Conservation (phyloP, 2,329 filamentous ascomycete species). For the Penicillium sp. region DNA sequence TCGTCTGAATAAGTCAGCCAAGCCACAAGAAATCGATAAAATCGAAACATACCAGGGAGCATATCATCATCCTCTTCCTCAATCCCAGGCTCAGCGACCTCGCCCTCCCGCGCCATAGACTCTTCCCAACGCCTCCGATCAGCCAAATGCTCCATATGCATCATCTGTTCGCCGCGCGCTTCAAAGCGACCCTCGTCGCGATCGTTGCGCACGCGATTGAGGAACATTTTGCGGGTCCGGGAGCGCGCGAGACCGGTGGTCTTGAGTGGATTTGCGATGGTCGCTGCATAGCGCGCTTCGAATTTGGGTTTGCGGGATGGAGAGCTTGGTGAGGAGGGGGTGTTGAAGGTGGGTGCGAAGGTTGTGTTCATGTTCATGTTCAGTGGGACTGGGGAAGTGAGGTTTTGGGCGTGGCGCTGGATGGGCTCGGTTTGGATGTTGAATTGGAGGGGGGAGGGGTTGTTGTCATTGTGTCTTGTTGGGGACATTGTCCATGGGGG, state of each 20-base stretch:
- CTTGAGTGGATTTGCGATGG: conserved; percentile 36
- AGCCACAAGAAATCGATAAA: not conserved
- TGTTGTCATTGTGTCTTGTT: not conserved
- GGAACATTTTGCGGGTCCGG: conserved; percentile 41
- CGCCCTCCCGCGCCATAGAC: conserved; percentile 37
- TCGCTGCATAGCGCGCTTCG: conserved; percentile 39
- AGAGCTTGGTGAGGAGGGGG: not conserved
- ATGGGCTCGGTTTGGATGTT: conserved; percentile 7
- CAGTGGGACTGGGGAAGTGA: conserved; percentile 3
- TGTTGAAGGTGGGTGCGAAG: conserved; percentile 10
- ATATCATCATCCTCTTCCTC: conserved; percentile 26
- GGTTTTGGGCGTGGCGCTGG: not conserved
- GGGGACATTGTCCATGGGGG: conserved; percentile 26
- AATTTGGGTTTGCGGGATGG: conserved; percentile 29
- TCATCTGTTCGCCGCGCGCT: conserved; percentile 45
- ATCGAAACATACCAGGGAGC: conserved; percentile 26
- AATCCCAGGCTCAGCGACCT: conserved; percentile 6
- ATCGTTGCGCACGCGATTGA: conserved; percentile 44
- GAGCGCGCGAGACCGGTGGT: conserved; percentile 32
- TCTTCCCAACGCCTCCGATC: conserved; percentile 44
- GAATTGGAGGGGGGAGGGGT: not conserved
- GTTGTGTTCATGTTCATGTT: conserved; percentile 11
- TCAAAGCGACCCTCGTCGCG: conserved; percentile 43
- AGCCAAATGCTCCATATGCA: conserved; percentile 44
- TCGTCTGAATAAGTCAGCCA: conserved; percentile 22